Percentiles rank a stretch among this genome's conserved stretches.
Evolutionary conservation across 768 basidiomycete species (phyloP).

Genomic region (Rhizopogon rudus): DNA sequence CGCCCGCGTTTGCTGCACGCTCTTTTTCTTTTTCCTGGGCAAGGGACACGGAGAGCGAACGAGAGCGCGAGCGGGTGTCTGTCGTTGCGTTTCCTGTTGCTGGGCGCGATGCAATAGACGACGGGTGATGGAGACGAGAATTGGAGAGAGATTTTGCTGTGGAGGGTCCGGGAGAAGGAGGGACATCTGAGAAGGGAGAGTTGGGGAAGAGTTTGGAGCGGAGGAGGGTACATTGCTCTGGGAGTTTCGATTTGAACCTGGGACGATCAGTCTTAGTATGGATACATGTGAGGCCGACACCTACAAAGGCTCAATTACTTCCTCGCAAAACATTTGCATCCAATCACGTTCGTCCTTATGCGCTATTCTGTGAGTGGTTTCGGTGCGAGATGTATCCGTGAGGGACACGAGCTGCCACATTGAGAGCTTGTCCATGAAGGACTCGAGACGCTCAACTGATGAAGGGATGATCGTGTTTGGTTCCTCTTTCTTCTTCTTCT

Average conservation of each 20-base stretch:
- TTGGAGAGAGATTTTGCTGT: constrained; percentile 2
- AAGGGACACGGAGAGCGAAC: constrained; percentile 66
- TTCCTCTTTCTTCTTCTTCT: constrained; percentile 19
- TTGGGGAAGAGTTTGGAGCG: constrained; percentile 63
- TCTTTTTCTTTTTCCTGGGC: constrained; percentile 51
- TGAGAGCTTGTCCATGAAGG: constrained; percentile 75
- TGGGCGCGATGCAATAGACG: constrained; percentile 12
- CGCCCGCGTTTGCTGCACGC: constrained; percentile 32
- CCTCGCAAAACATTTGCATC: constrained; percentile 69
- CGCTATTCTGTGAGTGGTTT: constrained; percentile 7
- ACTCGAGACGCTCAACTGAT: constrained; percentile 54
- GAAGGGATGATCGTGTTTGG: constrained; percentile 18
- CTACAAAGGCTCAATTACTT: constrained; percentile 61
- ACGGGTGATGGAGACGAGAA: constrained; percentile 18
- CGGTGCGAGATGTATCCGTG: constrained; percentile 31
- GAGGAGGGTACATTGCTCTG: constrained; percentile 52
- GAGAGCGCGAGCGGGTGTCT: constrained; percentile 42
- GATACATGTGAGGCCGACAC: constrained; percentile 16
- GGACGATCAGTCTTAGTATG: not conserved
- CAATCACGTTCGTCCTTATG: constrained; percentile 48
- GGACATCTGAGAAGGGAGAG: constrained; percentile 53
- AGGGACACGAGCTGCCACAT: constrained; percentile 62
- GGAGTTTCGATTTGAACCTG: constrained; percentile 54
- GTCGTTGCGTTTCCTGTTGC: constrained; percentile 5
- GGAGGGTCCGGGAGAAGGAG: constrained; percentile 11